Percentiles rank a stretch among this genome's conserved stretches.
phyloP scores from a whole-genome alignment of 441 rosid species.

The Syzygium syzygioides region DNA sequence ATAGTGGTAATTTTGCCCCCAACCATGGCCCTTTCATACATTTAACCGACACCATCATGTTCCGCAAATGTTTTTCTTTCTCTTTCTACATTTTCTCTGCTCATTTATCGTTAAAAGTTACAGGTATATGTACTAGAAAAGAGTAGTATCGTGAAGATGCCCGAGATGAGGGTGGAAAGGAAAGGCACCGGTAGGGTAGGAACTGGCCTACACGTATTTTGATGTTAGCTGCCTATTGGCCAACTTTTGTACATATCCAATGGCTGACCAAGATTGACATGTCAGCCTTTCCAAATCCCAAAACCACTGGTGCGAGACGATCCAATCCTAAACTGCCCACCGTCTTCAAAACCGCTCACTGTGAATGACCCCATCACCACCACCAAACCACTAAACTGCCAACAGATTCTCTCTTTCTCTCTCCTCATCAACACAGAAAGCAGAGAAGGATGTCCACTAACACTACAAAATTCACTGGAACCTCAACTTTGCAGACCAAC shows the following conservation, averaged over 20 bases:
- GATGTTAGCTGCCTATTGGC: neutral
- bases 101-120: neutral
- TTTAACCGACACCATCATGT: neutral
- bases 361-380: neutral
- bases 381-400: slow-evolving; percentile 12
- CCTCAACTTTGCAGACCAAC: neutral
- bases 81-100: neutral
- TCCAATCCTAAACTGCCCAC: neutral
- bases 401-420: slow-evolving; percentile 2
- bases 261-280: neutral
- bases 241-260: neutral
- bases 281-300: neutral
- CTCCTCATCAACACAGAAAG: neutral
- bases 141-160: neutral
- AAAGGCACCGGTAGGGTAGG: neutral
- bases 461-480: neutral
- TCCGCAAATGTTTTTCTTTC: neutral
- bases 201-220: neutral
- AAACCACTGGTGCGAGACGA: neutral
- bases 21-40: neutral
- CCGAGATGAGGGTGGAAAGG: neutral
- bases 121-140: neutral
- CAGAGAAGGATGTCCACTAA: neutral
- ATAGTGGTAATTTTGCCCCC: neutral
- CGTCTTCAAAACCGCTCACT: slow-evolving; percentile 5